Conservation (phyloP, 2,329 filamentous ascomycete species). For the Aspergillus niger region DNA sequence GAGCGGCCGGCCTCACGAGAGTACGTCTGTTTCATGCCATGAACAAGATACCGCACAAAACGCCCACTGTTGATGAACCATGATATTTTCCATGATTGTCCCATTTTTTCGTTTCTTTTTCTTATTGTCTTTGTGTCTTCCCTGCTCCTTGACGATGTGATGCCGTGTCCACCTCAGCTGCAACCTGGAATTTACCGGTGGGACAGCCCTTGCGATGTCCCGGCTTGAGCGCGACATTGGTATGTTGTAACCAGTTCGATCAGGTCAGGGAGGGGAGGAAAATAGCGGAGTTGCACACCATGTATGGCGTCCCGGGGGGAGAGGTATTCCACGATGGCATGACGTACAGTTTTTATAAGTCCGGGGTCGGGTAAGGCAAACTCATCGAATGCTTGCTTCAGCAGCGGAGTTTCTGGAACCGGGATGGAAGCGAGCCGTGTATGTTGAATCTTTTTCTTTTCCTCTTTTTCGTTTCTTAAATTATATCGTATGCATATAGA, state of each 20-base stretch:
- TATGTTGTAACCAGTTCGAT: not conserved
- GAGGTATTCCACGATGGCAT: conserved; percentile 20
- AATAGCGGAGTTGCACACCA: conserved; percentile 23
- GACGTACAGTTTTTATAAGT: conserved; percentile 15
- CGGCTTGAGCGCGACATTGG: not conserved
- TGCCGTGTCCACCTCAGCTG: not conserved
- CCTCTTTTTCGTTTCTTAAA: too few relatives aligned
- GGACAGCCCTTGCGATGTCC: not conserved
- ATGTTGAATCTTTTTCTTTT: conserved; percentile 10
- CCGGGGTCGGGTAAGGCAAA: conserved; percentile 11
- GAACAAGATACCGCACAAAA: conserved; percentile 42
- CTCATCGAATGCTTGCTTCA: conserved; percentile 19
- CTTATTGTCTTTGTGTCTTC: conserved; percentile 11
- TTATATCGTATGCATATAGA: conserved; percentile 20
- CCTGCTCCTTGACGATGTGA: not conserved
- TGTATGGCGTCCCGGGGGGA: conserved; percentile 14
- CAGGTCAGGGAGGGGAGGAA: conserved; percentile 2
- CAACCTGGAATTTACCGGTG: not conserved
- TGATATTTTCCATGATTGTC: conserved; percentile 22
- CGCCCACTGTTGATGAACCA: conserved; percentile 37
- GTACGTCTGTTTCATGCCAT: conserved; percentile 36
- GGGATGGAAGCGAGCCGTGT: conserved; percentile 17
- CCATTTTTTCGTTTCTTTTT: conserved; percentile 2
- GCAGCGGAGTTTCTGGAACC: conserved; percentile 24
- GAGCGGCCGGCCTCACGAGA: conserved; percentile 27